Conservation (phyloP, 495 filamentous ascomycete species). For the Aspergillus bertholletiae region DNA sequence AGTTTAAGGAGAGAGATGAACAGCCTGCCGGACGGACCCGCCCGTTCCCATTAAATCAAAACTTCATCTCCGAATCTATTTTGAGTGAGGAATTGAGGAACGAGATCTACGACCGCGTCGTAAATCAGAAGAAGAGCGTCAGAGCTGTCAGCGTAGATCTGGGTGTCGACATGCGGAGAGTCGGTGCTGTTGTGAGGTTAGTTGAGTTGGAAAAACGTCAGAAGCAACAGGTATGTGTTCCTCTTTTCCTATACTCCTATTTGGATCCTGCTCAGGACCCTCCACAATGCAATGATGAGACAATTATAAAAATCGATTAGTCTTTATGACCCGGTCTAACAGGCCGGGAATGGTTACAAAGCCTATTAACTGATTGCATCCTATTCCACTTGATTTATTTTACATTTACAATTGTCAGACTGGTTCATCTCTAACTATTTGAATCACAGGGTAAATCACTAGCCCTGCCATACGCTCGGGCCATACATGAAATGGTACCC, state of each 20-base stretch:
- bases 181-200: constrained; percentile 84
- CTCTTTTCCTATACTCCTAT: constrained; percentile 18
- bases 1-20: constrained; percentile 13
- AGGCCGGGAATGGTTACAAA: constrained; percentile 66
- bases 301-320: constrained; percentile 86
- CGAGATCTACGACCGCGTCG: constrained; percentile 67
- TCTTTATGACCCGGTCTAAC: constrained; percentile 83
- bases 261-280: background rate
- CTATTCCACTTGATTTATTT: constrained; percentile 9
- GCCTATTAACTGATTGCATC: constrained; percentile 17
- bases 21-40: constrained; percentile 16
- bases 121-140: constrained; percentile 61
- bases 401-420: background rate
- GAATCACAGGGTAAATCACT: constrained; percentile 66
- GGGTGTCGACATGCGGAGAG: constrained; percentile 77
- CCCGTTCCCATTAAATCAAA: constrained; percentile 75
- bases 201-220: constrained; percentile 82
- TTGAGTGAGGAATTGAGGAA: constrained; percentile 74
- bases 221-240: constrained; percentile 61
- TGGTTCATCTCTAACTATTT: constrained; percentile 11
- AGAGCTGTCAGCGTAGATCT: constrained; percentile 74
- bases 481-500: constrained; percentile 80
- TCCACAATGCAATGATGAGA: constrained; percentile 57
- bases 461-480: constrained; percentile 69
- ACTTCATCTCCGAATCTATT: constrained; percentile 69